phyloP scores from a whole-genome alignment of 108 stramenopile species.

The Cyclotella choctawhatcheeana region DNA sequence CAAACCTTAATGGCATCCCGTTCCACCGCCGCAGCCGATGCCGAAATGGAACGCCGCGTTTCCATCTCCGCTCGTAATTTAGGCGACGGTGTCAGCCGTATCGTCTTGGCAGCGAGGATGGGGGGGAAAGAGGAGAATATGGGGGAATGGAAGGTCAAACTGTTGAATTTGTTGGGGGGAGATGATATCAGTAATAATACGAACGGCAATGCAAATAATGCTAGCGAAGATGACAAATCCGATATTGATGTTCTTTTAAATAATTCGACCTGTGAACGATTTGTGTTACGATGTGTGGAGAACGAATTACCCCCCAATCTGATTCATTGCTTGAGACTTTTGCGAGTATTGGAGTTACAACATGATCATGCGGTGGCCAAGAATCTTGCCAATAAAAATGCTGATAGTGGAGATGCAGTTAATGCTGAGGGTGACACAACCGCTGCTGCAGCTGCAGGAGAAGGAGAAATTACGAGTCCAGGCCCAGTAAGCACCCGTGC shows the following conservation, averaged over 20 bases:
- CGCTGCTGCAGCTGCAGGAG: slow-evolving; percentile 24
- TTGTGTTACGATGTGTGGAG: slow-evolving; percentile 89
- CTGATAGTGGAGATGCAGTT: slow-evolving; percentile 19
- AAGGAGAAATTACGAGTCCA: slow-evolving; percentile 1
- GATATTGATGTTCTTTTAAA: slow-evolving; percentile 76
- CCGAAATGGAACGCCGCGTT: slow-evolving; percentile 82
- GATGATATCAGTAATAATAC: slow-evolving; percentile 32
- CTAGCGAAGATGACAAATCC: slow-evolving; percentile 29
- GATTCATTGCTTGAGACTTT: slow-evolving; percentile 91
- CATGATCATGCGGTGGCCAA: slow-evolving; percentile 64
- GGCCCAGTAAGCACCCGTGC: slow-evolving; percentile 55
- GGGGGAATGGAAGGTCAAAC: slow-evolving; percentile 75
- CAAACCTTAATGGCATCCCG: slow-evolving; percentile 56
- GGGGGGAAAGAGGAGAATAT: slow-evolving; percentile 30
- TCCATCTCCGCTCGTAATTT: slow-evolving; percentile 74
- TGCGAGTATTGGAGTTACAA: slow-evolving; percentile 93
- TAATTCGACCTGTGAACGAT: slow-evolving; percentile 77
- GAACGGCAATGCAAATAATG: not conserved
- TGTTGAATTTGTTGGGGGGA: slow-evolving; percentile 74
- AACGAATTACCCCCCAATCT: slow-evolving; percentile 95
- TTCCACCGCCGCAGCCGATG: slow-evolving; percentile 47
- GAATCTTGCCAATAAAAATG: slow-evolving; percentile 10
- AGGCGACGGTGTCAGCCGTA: slow-evolving; percentile 79
- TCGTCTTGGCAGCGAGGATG: slow-evolving; percentile 76
- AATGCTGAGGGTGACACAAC: slow-evolving; percentile 24